A percentile compares a stretch with the other conserved stretches of the same genome.
Evolutionary conservation across 352 stramenopile species (phyloP).

Genomic region (Phytophthora lateralis): DNA sequence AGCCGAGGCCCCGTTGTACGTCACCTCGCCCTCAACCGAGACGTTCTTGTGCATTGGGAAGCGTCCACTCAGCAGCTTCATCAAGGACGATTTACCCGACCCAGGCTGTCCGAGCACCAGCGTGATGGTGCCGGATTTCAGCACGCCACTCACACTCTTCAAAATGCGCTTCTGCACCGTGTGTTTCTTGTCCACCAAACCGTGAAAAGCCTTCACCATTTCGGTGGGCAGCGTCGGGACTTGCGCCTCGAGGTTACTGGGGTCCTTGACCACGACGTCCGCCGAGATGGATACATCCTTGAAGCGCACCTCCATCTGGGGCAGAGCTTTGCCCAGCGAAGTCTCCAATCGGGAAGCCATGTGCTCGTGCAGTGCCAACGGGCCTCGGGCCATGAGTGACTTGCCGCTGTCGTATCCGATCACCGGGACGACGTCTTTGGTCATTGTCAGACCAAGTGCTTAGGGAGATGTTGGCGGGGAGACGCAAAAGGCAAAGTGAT

Average conservation of each 20-base stretch:
- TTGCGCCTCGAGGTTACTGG: constrained; percentile 16
- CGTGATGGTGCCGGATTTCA: constrained; percentile 22
- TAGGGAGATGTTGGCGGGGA: neutral
- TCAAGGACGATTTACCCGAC: constrained; percentile 16
- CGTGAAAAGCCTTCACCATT: neutral
- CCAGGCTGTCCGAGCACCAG: constrained; percentile 7
- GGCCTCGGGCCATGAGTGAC: constrained; percentile 13
- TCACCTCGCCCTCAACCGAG: constrained; percentile 23
- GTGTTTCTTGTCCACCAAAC: constrained; percentile 22
- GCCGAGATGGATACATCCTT: constrained; percentile 15
- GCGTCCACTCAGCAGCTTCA: constrained; percentile 32
- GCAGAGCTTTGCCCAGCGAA: constrained; percentile 22
- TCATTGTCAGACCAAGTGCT: neutral
- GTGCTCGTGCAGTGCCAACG: constrained; percentile 11
- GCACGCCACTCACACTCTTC: constrained; percentile 25
- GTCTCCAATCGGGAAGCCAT: constrained; percentile 29
- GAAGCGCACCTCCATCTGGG: constrained; percentile 41
- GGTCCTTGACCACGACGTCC: constrained; percentile 15
- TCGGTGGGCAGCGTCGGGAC: constrained; percentile 28
- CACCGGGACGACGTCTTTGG: neutral
- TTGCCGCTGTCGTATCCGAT: constrained; percentile 15
- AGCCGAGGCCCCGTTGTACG: constrained; percentile 24
- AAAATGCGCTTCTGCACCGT: constrained; percentile 31
- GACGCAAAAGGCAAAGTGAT: neutral
- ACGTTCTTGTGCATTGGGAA: constrained; percentile 29